Base-by-base conservation (phyloP, 2,329 filamentous ascomycete species). In the Graphilbum ipis-grandicollis region DNA sequence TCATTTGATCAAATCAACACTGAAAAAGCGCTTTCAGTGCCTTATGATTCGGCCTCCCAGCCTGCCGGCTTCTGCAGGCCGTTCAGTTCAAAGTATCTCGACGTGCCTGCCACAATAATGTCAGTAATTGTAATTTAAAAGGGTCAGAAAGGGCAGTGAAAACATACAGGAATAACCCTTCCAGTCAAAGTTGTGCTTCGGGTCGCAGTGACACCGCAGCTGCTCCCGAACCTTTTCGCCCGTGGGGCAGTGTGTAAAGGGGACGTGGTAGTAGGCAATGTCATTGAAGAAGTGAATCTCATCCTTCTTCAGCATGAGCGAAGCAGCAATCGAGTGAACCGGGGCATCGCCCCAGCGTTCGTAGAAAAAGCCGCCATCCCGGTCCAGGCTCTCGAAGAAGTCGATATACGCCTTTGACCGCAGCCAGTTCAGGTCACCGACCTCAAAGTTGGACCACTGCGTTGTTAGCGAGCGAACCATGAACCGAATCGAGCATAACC, bases 221-320 rank as follows among this genome's bases (percentile, higher is more conserved):
- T 93, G 79, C 38, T 86, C 57, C 45, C 86, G 75, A 37, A 71
- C 74, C 60, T 93, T 70, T 59, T 96, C 84, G 38, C 79, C 81
- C 1, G 85, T 93, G 3, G 90, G 90, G 58, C 90, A 98, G 59
- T 98, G 90, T 5, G 86, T 96, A 56, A 98, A 98, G 18, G 90
- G 90, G 19, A 94, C 81, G 55, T 98, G 90, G 59, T 85, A 94
- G 60, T 98, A 98, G 41, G 83, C 88, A 50, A 98, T 98, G 52
- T 98, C 88, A 58, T 98, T 83, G 66, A 96, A 98, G 65, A 98
- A 98, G 57, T 98, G 90, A 43, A 98, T 75, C 56, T 98, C 77
- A 35, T 90, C 80, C 64, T 93, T 94, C 57, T 81, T 78, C 45
- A 98, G 67, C 57, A 96, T 70, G 30, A 98, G 63, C 42, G 71